Conservation (phyloP, 1,139 yeast genomes). For the Scheffersomyces insectosa region DNA sequence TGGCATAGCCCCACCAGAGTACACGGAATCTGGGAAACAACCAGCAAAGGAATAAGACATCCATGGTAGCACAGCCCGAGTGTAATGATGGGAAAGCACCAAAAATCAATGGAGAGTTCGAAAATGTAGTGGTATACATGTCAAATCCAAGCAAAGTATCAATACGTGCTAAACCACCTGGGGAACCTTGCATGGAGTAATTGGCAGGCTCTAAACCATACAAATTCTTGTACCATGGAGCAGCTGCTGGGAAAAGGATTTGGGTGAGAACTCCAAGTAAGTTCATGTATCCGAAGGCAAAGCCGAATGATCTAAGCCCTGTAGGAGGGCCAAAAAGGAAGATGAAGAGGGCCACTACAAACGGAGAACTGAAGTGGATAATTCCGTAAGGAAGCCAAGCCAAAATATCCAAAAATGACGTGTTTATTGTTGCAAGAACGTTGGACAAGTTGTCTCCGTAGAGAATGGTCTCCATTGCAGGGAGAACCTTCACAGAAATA, state of each 20-base stretch:
- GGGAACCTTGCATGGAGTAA: conserved; percentile 89
- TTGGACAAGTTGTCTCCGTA: conserved; percentile 93
- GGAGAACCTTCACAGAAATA: conserved; percentile 85
- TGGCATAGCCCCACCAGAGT: conserved; percentile 70
- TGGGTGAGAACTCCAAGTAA: conserved; percentile 80
- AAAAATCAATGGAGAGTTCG: conserved; percentile 88
- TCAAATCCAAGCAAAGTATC: conserved; percentile 79
- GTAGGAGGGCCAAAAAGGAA: conserved; percentile 95
- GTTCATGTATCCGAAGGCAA: conserved; percentile 98
- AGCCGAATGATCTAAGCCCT: conserved; percentile 79
- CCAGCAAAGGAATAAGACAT: conserved; percentile 80
- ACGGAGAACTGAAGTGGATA: conserved; percentile 87
- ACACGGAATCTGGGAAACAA: conserved; percentile 71
- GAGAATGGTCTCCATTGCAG: conserved; percentile 90
- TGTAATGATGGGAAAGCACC: conserved; percentile 98
- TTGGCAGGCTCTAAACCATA: conserved; percentile 90
- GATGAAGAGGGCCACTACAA: conserved; percentile 75
- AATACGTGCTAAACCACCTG: conserved; percentile 94
- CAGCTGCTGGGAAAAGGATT: conserved; percentile 88
- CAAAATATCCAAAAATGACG: conserved; percentile 67
- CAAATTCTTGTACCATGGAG: conserved; percentile 94
- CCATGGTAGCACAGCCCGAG: conserved; percentile 92
- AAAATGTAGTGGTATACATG: conserved; percentile 82
- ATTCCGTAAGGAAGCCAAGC: conserved; percentile 98
- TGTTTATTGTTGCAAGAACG: conserved; percentile 76